Percentiles rank a stretch among this genome's conserved stretches.
phyloP scores from a whole-genome alignment of 73 alveolate species.

The Diophrys appendiculata region DNA sequence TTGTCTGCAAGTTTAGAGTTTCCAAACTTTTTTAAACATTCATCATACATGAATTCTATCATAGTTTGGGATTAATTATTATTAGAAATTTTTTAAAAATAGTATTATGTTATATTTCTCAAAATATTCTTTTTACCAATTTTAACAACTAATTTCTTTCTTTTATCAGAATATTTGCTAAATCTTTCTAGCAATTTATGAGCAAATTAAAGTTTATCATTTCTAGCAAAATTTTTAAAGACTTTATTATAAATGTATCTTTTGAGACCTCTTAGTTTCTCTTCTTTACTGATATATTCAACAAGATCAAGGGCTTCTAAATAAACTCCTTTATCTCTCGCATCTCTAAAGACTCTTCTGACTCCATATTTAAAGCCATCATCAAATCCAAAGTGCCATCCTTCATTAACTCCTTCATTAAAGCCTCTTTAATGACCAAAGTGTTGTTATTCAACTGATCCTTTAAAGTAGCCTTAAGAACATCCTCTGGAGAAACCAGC shows the following conservation, averaged over 20 bases:
- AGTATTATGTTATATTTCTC: conserved; percentile 30
- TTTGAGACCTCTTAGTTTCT: conserved; percentile 36
- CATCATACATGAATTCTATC: conserved; percentile 42
- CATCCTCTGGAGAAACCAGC: conserved; percentile 32
- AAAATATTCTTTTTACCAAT: conserved; percentile 36
- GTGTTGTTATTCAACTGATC: conserved; percentile 35
- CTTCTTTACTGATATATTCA: conserved; percentile 19
- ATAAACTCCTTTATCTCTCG: conserved; percentile 44
- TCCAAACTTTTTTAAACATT: conserved; percentile 47
- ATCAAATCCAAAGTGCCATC: conserved; percentile 62
- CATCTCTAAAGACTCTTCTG: conserved; percentile 46
- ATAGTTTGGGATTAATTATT: not conserved
- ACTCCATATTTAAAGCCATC: conserved; percentile 60
- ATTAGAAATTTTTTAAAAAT: conserved; percentile 4
- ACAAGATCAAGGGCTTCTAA: conserved; percentile 15
- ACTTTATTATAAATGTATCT: conserved; percentile 13
- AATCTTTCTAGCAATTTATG: conserved; percentile 16
- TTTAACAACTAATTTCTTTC: conserved; percentile 42
- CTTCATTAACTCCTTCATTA: conserved; percentile 48
- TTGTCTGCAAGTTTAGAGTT: conserved; percentile 43
- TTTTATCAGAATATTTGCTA: conserved; percentile 28
- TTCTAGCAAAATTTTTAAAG: conserved; percentile 21
- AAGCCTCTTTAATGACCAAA: conserved; percentile 53
- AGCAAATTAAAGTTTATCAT: conserved; percentile 16
- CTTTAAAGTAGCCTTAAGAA: conserved; percentile 39